phyloP scores from a whole-genome alignment of 371 early-diverging fungal genomes.

The Mortierella sp. region DNA sequence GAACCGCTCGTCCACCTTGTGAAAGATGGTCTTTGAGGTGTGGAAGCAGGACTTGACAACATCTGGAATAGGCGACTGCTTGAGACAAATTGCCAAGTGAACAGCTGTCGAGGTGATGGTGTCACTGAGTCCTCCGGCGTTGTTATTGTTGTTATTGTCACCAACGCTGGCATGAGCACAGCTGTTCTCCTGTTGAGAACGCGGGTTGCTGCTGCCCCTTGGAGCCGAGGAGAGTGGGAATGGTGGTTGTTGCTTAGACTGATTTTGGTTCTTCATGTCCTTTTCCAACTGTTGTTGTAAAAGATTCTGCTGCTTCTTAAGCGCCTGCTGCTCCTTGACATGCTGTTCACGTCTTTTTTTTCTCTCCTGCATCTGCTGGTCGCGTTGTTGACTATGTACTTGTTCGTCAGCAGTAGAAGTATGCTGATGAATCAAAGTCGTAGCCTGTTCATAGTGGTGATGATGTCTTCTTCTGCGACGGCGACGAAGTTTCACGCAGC shows the following conservation, averaged over 20 bases:
- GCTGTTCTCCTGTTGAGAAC: not conserved
- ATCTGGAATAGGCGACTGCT: constrained; percentile 77
- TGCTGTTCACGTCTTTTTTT: constrained; percentile 26
- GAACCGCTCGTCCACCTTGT: constrained; percentile 64
- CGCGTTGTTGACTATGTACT: constrained; percentile 8
- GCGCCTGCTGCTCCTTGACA: constrained; percentile 16
- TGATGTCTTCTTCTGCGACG: constrained; percentile 49
- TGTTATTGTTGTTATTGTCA: constrained; percentile 28
- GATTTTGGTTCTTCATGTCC: constrained; percentile 26
- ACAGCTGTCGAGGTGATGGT: constrained; percentile 64
- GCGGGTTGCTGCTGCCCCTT: not conserved
- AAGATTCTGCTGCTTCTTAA: constrained; percentile 22
- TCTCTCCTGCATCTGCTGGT: constrained; percentile 21
- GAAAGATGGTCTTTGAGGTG: constrained; percentile 58
- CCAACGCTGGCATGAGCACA: constrained; percentile 3
- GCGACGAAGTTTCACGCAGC: constrained; percentile 34
- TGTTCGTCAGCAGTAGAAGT: constrained; percentile 11
- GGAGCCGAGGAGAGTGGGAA: not conserved
- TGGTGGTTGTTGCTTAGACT: not conserved
- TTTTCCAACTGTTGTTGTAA: constrained; percentile 24
- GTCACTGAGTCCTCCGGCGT: constrained; percentile 47
- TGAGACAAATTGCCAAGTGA: constrained; percentile 68
- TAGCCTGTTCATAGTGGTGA: constrained; percentile 29
- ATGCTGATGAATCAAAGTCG: constrained; percentile 40
- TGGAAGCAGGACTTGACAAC: constrained; percentile 61